Base-by-base conservation (phyloP, 805 yeast genomes). In the Candida jianshihensis region DNA sequence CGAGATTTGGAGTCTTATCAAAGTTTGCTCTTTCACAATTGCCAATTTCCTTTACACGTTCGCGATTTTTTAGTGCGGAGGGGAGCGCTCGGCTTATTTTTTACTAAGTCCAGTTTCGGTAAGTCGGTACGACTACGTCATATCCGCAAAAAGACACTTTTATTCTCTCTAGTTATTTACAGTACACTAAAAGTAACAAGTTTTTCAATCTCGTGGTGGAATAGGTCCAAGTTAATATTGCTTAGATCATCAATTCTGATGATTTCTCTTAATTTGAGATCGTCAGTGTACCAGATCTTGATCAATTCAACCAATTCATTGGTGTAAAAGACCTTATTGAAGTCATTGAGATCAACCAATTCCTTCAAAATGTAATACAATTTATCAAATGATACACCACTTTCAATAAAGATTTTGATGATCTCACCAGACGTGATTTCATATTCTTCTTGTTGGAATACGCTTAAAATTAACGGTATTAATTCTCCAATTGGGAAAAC, bases 401-500 rank as follows among this genome's bases (percentile, higher is more conserved):
- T 70, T 35, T 75, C 71, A 26, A 76, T 52, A 47, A 83, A 81
- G 21, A 80, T 67, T 33, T 80, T 81, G 6, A 75, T 71, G 24
- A 82, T 63, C 4, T 70, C 62, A 6, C 89, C 90, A 6, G 58
- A 53, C 30, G 55, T 26, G 3, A 37, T 21, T 38, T 41, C 55
- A 47, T 80, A 49, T 54, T 71, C 54, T 26, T 66, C 54, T 30
- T 54, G 47, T 36, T 68, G 73, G 26, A 65, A 63, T 28, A 81
- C 64, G 45, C 72, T 73, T 45, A 80, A 68, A 32, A 85, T 62
- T 41, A 81, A 64, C 40, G 84, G 81, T 46, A 86, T 65, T 32
- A 89, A 64, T 38, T 76, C 79, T 44, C 75, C 75, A 6, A 84
- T 68, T 15, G 96, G 95, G 64, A 89, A 87, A 4, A 88, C 82